Evolutionary conservation across 148 eudicot genomes (phyloP).

Genomic region (Silene latifolia): DNA sequence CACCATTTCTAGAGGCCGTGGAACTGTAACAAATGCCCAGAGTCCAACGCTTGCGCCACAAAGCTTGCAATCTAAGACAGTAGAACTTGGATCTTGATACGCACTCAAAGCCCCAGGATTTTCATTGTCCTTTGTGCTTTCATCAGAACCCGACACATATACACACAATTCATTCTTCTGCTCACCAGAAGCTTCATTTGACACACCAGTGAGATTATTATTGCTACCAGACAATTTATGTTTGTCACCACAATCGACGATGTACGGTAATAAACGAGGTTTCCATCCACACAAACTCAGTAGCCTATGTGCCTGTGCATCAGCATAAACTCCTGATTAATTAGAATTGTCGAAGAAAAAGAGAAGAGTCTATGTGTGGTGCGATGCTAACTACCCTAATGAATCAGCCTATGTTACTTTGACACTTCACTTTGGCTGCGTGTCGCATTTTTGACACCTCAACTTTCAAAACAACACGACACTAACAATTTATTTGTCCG

Average conservation of each 20-base stretch:
- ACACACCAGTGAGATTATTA: conserved; percentile 24
- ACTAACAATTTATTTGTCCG: not conserved
- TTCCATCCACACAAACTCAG: conserved; percentile 95
- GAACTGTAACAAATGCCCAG: conserved; percentile 55
- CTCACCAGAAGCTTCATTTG: conserved; percentile 33
- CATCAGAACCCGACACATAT: conserved; percentile 36
- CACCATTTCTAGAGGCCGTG: conserved; percentile 51
- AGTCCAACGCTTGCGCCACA: conserved; percentile 68
- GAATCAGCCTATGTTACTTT: not conserved
- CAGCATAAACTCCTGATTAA: not conserved
- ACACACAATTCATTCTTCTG: conserved; percentile 37
- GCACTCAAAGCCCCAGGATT: conserved; percentile 24
- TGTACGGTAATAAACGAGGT: conserved; percentile 73
- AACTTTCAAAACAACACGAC: not conserved
- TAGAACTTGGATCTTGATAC: conserved; percentile 48
- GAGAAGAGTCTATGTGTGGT: not conserved
- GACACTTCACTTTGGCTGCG: not conserved
- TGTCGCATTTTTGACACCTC: not conserved
- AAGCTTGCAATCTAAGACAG: conserved; percentile 60
- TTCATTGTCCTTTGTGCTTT: conserved; percentile 25
- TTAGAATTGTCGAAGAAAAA: conserved; percentile 1
- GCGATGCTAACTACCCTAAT: not conserved
- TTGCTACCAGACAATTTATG: conserved; percentile 31
- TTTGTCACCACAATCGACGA: conserved; percentile 57
- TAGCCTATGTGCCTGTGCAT: conserved; percentile 72